Percentiles rank a stretch among this genome's conserved stretches.
Evolutionary conservation across 306 rosid species (phyloP).

Genomic region (Inga leiocalycina): DNA sequence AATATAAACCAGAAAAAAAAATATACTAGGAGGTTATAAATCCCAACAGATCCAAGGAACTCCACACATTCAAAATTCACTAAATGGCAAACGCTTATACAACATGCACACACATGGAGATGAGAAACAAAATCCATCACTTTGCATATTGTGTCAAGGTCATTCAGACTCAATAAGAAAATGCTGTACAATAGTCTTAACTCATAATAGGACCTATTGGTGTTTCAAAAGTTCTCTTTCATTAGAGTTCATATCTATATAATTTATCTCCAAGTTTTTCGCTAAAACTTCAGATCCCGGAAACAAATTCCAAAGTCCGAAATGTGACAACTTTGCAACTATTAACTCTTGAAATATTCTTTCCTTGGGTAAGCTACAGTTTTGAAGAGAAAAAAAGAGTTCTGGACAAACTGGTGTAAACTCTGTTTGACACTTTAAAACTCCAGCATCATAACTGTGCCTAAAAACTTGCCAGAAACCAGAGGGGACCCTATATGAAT

Average conservation of each 20-base stretch:
- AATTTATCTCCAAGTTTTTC: neutral
- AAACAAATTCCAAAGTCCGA: neutral
- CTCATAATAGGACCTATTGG: neutral
- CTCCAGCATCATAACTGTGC: neutral
- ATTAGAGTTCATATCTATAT: slow-evolving; percentile 17
- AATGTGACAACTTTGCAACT: neutral
- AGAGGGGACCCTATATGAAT: neutral
- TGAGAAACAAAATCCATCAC: slow-evolving; percentile 20
- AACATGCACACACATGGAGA: neutral
- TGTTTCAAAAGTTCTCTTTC: slow-evolving; percentile 7
- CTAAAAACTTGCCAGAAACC: neutral
- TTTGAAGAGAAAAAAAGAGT: neutral
- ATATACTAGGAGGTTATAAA: slow-evolving; percentile 19
- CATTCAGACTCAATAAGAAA: slow-evolving; percentile 22
- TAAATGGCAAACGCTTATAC: slow-evolving; percentile 19
- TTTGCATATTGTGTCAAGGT: neutral
- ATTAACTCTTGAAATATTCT: neutral
- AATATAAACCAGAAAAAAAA: slow-evolving; percentile 6
- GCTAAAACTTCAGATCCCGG: neutral
- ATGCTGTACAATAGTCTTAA: slow-evolving; percentile 2
- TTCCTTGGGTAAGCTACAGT: neutral
- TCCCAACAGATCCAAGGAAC: slow-evolving; percentile 8
- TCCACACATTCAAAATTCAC: slow-evolving; percentile 25
- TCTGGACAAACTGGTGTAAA: neutral
- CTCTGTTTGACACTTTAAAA: neutral